Percentiles rank a stretch among this genome's conserved stretches.
These are phyloP conservation scores for Boletus reticuloceps DNA, from an alignment of 768 basidiomycete genomes.

Conservation along the genomic window DNA sequence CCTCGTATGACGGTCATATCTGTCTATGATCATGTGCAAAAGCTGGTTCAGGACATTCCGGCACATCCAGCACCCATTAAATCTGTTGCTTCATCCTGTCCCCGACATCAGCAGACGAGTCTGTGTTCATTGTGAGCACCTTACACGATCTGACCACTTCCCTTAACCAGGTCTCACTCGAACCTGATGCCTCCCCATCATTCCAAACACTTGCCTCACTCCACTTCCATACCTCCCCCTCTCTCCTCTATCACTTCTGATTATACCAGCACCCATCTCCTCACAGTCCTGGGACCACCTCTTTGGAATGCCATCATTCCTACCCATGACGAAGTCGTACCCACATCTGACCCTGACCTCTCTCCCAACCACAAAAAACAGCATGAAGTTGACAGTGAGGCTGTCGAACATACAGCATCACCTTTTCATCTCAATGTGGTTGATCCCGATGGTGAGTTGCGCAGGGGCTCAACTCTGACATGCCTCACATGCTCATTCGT, in stretches of 20 bases:
- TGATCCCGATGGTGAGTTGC: too few species aligned
- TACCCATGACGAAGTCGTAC: slow-evolving; percentile 55
- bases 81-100: slow-evolving; percentile 56
- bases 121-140: slow-evolving; percentile 55
- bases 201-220: slow-evolving; percentile 53
- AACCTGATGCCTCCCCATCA: background rate
- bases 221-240: slow-evolving; percentile 78
- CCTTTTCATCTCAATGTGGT: too few species aligned
- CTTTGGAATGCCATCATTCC: slow-evolving; percentile 73
- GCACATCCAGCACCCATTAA: slow-evolving; percentile 69
- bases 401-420: too few species aligned
- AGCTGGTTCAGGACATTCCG: slow-evolving; percentile 44
- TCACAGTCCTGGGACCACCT: slow-evolving; percentile 89
- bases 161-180: slow-evolving; percentile 37
- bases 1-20: slow-evolving; percentile 77
- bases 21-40: slow-evolving; percentile 71
- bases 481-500: too few species aligned
- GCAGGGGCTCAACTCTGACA: too few species aligned
- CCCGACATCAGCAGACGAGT: slow-evolving; percentile 23
- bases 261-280: slow-evolving; percentile 53
- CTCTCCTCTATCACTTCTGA: slow-evolving; percentile 69
- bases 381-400: slow-evolving; percentile 48
- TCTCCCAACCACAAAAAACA: slow-evolving; percentile 52
- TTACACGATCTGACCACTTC: slow-evolving; percentile 80
- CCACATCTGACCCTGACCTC: background rate